These are phyloP conservation scores for Boletus tomentosulus DNA, from an alignment of 768 basidiomycete species.

Conservation along the genomic window DNA sequence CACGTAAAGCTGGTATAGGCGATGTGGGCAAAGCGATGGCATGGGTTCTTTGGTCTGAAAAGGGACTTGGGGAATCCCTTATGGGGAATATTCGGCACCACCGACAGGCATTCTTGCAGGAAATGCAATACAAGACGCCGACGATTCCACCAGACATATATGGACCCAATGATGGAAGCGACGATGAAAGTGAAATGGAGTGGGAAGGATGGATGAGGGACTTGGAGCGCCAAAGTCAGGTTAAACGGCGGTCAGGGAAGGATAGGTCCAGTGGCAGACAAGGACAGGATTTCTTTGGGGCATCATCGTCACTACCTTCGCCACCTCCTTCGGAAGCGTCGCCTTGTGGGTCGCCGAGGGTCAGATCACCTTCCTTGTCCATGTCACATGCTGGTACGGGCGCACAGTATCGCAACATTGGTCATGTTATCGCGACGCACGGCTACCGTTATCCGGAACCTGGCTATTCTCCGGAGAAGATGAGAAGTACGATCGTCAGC, in stretches of 20 bases:
- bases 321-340: slow-evolving; percentile 28
- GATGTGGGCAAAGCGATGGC: slow-evolving; percentile 54
- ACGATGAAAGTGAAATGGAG: slow-evolving; percentile 51
- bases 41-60: slow-evolving; percentile 37
- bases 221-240: slow-evolving; percentile 37
- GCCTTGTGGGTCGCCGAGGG: slow-evolving; percentile 20
- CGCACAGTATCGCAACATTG: slow-evolving; percentile 20
- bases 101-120: slow-evolving; percentile 20
- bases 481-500: slow-evolving; percentile 17
- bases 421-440: slow-evolving; percentile 8
- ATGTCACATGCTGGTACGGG: background rate
- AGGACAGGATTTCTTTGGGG: background rate
- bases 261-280: background rate
- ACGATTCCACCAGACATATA: slow-evolving; percentile 1
- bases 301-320: slow-evolving; percentile 19
- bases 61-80: slow-evolving; percentile 14
- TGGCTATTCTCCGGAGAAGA: background rate
- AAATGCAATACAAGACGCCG: slow-evolving; percentile 21
- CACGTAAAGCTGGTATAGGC: slow-evolving; percentile 55
- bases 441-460: slow-evolving; percentile 3
- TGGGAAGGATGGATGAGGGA: slow-evolving; percentile 68
- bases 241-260: slow-evolving; percentile 11
- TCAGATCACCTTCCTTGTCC: slow-evolving; percentile 11
- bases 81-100: slow-evolving; percentile 20
- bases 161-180: slow-evolving; percentile 35